Evolutionary conservation across 108 stramenopile species (phyloP).

Genomic region (Pseudonitzschia multistriata): DNA sequence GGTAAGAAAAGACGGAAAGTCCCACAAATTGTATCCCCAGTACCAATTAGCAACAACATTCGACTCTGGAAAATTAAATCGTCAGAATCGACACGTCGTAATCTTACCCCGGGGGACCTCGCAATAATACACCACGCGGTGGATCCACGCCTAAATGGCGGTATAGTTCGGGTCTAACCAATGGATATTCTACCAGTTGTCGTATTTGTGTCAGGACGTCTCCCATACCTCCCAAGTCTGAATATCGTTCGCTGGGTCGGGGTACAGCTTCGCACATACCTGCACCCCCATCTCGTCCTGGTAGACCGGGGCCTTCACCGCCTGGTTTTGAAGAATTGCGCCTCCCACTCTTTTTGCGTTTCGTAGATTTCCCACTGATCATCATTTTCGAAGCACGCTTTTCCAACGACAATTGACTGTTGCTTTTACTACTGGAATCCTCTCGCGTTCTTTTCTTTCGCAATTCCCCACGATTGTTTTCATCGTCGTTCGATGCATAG

Average conservation of each 20-base stretch:
- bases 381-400: constrained; percentile 4
- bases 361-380: background rate
- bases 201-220: constrained; percentile 66
- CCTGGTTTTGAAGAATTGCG: constrained; percentile 18
- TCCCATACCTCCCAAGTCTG: constrained; percentile 81
- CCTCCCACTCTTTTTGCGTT: constrained; percentile 35
- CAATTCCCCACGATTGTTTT: background rate
- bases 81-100: background rate
- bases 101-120: constrained; percentile 91
- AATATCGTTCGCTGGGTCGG: constrained; percentile 81
- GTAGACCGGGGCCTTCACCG: constrained; percentile 1
- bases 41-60: background rate
- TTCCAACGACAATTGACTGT: constrained; percentile 6
- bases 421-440: background rate
- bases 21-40: no score
- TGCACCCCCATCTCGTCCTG: background rate
- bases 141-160: constrained; percentile 95
- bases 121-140: constrained; percentile 96
- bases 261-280: constrained; percentile 44
- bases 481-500: background rate
- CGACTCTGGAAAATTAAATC: background rate
- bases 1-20: no score
- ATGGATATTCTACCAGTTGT: constrained; percentile 91
- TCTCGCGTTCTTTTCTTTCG: constrained; percentile 12
- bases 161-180: constrained; percentile 96